Percentiles rank a stretch among this genome's conserved stretches.
Conservation (phyloP, 768 basidiomycete genomes). For the Trametes cinnabarina region DNA sequence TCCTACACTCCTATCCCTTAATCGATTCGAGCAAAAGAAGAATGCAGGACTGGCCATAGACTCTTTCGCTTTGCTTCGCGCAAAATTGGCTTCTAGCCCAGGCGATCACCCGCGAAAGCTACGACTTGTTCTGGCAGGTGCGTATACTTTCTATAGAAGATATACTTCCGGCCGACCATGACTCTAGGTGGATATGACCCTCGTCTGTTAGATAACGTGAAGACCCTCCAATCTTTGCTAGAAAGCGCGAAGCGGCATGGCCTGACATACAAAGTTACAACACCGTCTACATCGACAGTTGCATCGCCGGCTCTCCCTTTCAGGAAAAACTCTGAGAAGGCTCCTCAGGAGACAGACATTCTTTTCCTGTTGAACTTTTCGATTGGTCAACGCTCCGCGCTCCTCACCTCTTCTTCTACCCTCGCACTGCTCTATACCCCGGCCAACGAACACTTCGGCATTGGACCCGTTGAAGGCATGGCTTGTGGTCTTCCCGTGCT, state of each 20-base stretch:
- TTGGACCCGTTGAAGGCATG: conserved; percentile 95
- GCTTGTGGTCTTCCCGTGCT: conserved; percentile 86
- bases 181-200: conserved; percentile 84
- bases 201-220: conserved; percentile 79
- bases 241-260: conserved; percentile 50
- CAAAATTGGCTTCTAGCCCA: conserved; percentile 22
- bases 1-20: conserved; percentile 83
- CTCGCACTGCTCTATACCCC: conserved; percentile 89
- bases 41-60: conserved; percentile 79
- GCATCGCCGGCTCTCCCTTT: conserved; percentile 42
- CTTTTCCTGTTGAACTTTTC: conserved; percentile 93
- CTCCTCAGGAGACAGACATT: conserved; percentile 47
- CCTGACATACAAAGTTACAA: conserved; percentile 59
- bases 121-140: conserved; percentile 80
- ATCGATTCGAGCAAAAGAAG: conserved; percentile 96
- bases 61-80: conserved; percentile 63
- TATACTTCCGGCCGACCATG: background rate
- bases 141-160: conserved; percentile 1
- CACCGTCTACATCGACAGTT: conserved; percentile 42
- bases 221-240: conserved; percentile 62
- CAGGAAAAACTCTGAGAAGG: conserved; percentile 25
- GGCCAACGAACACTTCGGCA: conserved; percentile 94
- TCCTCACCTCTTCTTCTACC: conserved; percentile 67
- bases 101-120: conserved; percentile 32
- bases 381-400: conserved; percentile 74